Evolutionary conservation across 1,139 yeast genomes (phyloP), one percentile per base, ranked within the genome.

Genomic region (Ogataea hybrid): DNA sequence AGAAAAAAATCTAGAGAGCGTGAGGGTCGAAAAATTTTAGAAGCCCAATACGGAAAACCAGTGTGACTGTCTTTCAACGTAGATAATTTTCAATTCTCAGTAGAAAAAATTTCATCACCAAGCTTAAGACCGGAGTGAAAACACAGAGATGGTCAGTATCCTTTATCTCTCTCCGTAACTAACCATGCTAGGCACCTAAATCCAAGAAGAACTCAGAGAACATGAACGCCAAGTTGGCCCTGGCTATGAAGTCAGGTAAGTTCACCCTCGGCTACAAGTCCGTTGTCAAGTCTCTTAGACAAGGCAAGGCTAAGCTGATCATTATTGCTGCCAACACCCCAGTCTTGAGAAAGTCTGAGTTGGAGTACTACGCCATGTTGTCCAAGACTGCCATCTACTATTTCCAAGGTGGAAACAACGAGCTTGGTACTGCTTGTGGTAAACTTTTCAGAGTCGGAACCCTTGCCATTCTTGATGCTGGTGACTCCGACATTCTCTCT

Each of bases 371-470:
- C 90, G 97, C 98, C 68, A 92, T 92, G 98, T 85, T 92, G 75
- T 87, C 98, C 71, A 92, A 90, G 88, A 88, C 97, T 71, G 83
- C 81, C 70, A 96, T 92, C 66, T 92, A 90, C 95, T 83, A 81
- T 84, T 92, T 90, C 95, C 95, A 86, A 77, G 98, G 97, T 80
- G 96, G 97, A 76, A 90, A 90, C 97, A 90, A 90, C 78, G 97
- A 90, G 79, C 88, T 92, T 70, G 97, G 98, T 81, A 94, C 99
- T 67, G 96, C 96, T 63, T 92, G 97, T 76, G 99, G 99, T 89
- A 90, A 87, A 79, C 89, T 92, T 70, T 92, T 94, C 97, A 90
- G 97, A 81, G 98, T 92, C 66, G 97, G 97, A 79, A 92, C 90
- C 67, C 78, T 92, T 69, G 80, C 97, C 65, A 73, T 94, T 67